These are phyloP conservation scores for Trichosporon sp. DNA, from an alignment of 1,284 basidiomycete genomes.

Conservation along the genomic window DNA sequence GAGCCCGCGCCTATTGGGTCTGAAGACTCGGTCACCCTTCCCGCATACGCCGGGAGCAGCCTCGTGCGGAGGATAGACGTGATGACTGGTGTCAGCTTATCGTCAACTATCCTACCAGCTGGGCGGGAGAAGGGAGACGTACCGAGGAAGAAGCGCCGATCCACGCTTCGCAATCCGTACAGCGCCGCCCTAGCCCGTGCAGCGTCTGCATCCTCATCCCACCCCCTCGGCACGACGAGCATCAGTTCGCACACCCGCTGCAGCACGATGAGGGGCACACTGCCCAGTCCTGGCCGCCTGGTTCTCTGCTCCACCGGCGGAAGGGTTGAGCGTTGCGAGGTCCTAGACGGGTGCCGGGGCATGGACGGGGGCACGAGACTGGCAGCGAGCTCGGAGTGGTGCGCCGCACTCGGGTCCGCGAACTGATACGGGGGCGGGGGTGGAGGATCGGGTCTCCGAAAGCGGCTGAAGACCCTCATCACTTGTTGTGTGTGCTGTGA, in stretches of 20 bases:
- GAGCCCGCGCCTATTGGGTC: slow-evolving; percentile 39
- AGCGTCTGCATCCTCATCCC: slow-evolving; percentile 44
- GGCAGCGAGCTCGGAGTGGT: neutral
- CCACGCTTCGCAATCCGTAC: slow-evolving; percentile 43
- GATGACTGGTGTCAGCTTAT: slow-evolving; percentile 34
- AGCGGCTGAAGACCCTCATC: neutral
- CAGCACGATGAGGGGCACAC: slow-evolving; percentile 39
- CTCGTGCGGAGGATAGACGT: slow-evolving; percentile 42
- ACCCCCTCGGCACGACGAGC: slow-evolving; percentile 41
- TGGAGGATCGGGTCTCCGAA: neutral
- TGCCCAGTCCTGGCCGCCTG: too few relatives aligned
- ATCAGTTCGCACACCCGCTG: slow-evolving; percentile 44
- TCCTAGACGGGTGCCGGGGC: neutral
- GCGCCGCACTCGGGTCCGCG: neutral
- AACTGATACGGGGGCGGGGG: neutral
- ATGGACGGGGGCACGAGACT: neutral
- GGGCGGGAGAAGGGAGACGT: slow-evolving; percentile 19
- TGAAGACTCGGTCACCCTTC: slow-evolving; percentile 37
- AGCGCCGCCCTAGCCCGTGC: slow-evolving; percentile 40
- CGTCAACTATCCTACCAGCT: too few relatives aligned
- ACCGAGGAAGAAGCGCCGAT: slow-evolving; percentile 49
- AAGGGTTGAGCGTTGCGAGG: neutral
- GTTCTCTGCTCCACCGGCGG: too few relatives aligned
- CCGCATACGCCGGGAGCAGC: slow-evolving; percentile 35
- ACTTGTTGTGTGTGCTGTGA: too few relatives aligned